These are phyloP conservation scores for Botrytis squamosa DNA, from an alignment of 2,329 filamentous ascomycete genomes.

Conservation along the genomic window DNA sequence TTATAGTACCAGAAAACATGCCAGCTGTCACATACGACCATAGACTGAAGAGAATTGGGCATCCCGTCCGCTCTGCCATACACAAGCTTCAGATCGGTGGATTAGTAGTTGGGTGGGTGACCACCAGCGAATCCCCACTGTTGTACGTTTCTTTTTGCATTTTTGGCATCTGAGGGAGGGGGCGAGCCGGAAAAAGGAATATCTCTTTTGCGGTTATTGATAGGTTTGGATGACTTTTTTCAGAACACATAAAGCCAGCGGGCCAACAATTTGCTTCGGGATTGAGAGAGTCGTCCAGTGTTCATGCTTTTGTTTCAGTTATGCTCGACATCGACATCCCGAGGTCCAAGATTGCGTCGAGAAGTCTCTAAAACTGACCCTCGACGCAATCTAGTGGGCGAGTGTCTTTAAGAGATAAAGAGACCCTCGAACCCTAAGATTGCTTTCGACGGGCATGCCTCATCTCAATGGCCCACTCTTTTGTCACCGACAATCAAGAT, in stretches of 20 bases:
- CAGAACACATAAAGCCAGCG: rapidly evolving
- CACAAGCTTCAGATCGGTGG: constrained; percentile 1
- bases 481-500: constrained; percentile 66
- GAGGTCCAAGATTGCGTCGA: not conserved
- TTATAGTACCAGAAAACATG: rapidly evolving
- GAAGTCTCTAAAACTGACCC: constrained; percentile 41
- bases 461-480: constrained; percentile 91
- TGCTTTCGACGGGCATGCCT: constrained; percentile 62
- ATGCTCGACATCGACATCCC: not conserved
- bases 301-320: not conserved
- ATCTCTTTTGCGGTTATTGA: not conserved
- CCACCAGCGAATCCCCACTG: constrained; percentile 1
- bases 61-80: not conserved
- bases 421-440: too few relatives aligned
- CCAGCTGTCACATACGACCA: not conserved
- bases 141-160: not conserved
- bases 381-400: constrained; percentile 41
- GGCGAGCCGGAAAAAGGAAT: not conserved
- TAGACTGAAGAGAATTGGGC: not conserved
- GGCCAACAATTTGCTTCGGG: not conserved
- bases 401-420: too few relatives aligned
- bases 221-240: not conserved
- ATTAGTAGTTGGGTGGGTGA: constrained; percentile 1
- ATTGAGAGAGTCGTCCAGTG: not conserved
- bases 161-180: not conserved